Evolutionary conservation across 306 rosid species (phyloP).

Genomic region (Pterocarpus macrocarpus): DNA sequence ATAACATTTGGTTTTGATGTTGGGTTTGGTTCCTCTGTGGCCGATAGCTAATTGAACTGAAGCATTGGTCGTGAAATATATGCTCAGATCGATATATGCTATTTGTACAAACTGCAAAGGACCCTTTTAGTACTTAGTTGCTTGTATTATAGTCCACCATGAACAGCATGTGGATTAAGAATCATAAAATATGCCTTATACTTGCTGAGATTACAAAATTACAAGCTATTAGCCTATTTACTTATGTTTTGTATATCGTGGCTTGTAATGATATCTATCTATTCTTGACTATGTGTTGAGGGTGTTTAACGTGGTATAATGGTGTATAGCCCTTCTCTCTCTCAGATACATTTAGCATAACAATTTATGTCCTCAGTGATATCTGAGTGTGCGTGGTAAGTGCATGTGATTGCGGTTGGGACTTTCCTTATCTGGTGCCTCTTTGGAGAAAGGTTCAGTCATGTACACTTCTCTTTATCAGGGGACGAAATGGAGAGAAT

Average conservation of each 20-base stretch:
- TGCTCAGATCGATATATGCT: conserved; percentile 25
- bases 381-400: conserved; percentile 38
- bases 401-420: conserved; percentile 50
- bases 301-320: background rate
- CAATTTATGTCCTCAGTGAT: background rate
- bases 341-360: background rate
- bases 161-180: conserved; percentile 1
- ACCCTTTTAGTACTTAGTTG: conserved; percentile 12
- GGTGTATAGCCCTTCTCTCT: background rate
- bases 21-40: conserved; percentile 73
- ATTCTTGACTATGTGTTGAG: conserved; percentile 1
- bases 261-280: background rate
- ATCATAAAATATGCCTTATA: conserved; percentile 20
- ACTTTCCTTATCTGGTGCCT: background rate
- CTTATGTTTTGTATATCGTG: conserved; percentile 8
- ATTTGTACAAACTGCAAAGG: conserved; percentile 39
- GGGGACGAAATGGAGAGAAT: background rate
- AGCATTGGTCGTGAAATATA: conserved; percentile 31
- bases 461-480: background rate
- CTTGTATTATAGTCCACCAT: conserved; percentile 27
- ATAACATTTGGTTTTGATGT: conserved; percentile 70
- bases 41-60: conserved; percentile 61
- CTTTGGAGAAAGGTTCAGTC: conserved; percentile 29
- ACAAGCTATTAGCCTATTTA: conserved; percentile 8
- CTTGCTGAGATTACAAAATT: background rate